These are phyloP conservation scores for Meira nashicola DNA, from an alignment of 1,284 basidiomycete genomes.

Conservation along the genomic window DNA sequence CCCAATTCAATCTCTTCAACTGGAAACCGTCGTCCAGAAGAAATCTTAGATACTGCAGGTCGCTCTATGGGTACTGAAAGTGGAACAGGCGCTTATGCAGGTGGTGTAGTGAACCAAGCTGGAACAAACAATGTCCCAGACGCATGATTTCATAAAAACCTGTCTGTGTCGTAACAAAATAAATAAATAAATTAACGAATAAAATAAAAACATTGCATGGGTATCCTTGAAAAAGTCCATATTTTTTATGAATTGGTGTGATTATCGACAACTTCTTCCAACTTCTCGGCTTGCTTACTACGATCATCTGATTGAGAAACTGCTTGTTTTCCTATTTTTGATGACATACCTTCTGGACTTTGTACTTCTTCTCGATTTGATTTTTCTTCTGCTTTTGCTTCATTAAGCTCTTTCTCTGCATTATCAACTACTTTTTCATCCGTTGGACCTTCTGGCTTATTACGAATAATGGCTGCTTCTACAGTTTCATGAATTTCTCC, in stretches of 20 bases:
- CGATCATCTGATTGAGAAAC: background rate
- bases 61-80: conserved; percentile 6
- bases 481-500: background rate
- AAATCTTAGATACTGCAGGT: conserved; percentile 5
- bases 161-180: too few species aligned
- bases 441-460: conserved; percentile 9
- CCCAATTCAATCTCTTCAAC: conserved; percentile 2
- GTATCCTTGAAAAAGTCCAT: too few species aligned
- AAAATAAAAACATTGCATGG: too few species aligned
- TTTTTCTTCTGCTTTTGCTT: conserved; percentile 1
- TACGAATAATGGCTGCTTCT: background rate
- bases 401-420: background rate
- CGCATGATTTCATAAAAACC: background rate
- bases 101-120: background rate
- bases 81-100: conserved; percentile 1
- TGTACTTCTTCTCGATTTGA: background rate
- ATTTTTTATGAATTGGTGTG: background rate
- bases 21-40: conserved; percentile 1
- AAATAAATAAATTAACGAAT: too few species aligned
- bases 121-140: background rate
- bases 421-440: background rate
- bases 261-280: background rate
- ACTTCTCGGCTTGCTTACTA: background rate
- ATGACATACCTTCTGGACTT: background rate
- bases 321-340: background rate